Base-by-base conservation (phyloP, 192 early-diverging fungal species). In the Coemansia sp. region DNA sequence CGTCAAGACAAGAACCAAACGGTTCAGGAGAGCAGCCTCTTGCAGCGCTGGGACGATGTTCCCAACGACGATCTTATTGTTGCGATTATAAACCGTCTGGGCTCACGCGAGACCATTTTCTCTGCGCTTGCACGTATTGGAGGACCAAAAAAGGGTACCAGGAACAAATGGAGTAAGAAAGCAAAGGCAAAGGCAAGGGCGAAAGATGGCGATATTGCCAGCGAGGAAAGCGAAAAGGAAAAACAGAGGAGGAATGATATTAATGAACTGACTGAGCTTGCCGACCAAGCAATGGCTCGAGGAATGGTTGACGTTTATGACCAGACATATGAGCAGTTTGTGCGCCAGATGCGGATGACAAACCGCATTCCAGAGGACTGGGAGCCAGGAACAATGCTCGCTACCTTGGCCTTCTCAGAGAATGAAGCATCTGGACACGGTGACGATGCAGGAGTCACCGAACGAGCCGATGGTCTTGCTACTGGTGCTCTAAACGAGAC, bases 291-390 rank as follows among this genome's bases (percentile, higher is more conserved):
- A 72, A 88, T 92, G 91, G 87, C 84, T 6, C 65, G 87, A 16
- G 90, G 90, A 18, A 77, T 90, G 56, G 84, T 87, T 62, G 69
- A 85, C 56, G 82, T 92, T 42, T 92, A 92, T 62, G 87, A 90
- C 18, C 85, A 87, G 26, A 88, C 88, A 1, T 91, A 85, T 68
- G 91, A 92, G 66, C 82, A 86, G 56, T 74, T 88, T 6, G 79
- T 91, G n/a, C 86, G 89, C 13, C 66, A 84, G 54, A 84, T 92
- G 67, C 86, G 90, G 18, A 56, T 72, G n/a, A 83, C 76, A 12
- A 85, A 74, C n/a, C 61, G 83, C 8, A 86, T 92, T 48, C 67
- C 78, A 11, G 85, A 86, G 19, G 85, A 87, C 67, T 91, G 91
- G 89, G 63, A 76, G 11, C 75, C 87, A n/a, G 85, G 85, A 1